These are phyloP conservation scores for Hemileccinum rubropunctum DNA, from an alignment of 768 basidiomycete genomes.

Conservation along the genomic window DNA sequence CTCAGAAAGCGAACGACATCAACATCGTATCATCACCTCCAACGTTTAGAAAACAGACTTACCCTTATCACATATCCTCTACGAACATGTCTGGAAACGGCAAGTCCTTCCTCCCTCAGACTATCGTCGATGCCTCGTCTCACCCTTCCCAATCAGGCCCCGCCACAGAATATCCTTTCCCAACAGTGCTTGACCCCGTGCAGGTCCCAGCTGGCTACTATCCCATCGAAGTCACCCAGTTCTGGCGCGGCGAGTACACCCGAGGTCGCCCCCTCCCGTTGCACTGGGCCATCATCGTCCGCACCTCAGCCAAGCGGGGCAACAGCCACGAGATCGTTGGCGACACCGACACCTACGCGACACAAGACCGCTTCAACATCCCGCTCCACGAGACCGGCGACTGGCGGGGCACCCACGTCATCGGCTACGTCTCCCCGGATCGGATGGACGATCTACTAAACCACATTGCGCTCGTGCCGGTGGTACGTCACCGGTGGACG, in stretches of 20 bases:
- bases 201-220: slow-evolving; percentile 15
- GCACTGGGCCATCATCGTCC: slow-evolving; percentile 29
- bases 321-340: slow-evolving; percentile 28
- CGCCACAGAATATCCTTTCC: background rate
- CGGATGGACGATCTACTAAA: slow-evolving; percentile 9
- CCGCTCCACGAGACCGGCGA: slow-evolving; percentile 5
- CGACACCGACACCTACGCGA: slow-evolving; percentile 19
- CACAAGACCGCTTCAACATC: slow-evolving; percentile 11
- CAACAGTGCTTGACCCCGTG: slow-evolving; percentile 15
- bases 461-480: slow-evolving; percentile 12
- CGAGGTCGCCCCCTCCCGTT: slow-evolving; percentile 12
- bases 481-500: slow-evolving; percentile 12
- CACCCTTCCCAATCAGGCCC: background rate
- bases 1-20: background rate
- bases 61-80: background rate
- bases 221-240: slow-evolving; percentile 27
- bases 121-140: background rate
- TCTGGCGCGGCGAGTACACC: slow-evolving; percentile 24
- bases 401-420: slow-evolving; percentile 23
- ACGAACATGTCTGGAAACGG: background rate
- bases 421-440: slow-evolving; percentile 19
- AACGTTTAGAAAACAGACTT: background rate
- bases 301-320: slow-evolving; percentile 14
- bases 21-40: background rate
- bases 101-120: background rate